phyloP scores from a whole-genome alignment of 139 green algal genomes.

The Eudorina sp. region DNA sequence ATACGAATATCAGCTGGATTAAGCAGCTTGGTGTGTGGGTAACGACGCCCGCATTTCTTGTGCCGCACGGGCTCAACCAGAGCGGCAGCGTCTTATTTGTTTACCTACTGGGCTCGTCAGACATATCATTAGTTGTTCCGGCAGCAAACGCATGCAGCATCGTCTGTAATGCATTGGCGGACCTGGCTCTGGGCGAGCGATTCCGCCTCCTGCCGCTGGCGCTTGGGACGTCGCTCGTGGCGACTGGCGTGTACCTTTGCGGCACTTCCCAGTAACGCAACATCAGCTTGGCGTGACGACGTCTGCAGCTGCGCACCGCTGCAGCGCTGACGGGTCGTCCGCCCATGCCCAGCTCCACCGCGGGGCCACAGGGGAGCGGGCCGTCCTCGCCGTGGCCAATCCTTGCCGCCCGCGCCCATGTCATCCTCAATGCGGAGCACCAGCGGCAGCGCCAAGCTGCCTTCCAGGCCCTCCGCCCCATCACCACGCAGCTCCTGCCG shows the following conservation, averaged over 20 bases:
- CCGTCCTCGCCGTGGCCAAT: too few relatives aligned
- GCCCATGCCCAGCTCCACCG: too few relatives aligned
- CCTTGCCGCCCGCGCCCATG: too few relatives aligned
- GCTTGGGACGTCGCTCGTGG: slow-evolving; percentile 68
- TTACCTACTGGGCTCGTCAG: slow-evolving; percentile 55
- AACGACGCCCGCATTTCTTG: slow-evolving; percentile 41
- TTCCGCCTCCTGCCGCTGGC: slow-evolving; percentile 52
- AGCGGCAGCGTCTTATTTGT: slow-evolving; percentile 70
- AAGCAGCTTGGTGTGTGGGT: slow-evolving; percentile 7
- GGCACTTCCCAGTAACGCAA: neutral
- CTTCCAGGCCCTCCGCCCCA: slow-evolving; percentile 73
- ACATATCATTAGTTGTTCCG: slow-evolving; percentile 72
- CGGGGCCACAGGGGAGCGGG: too few relatives aligned
- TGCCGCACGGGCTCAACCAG: slow-evolving; percentile 67
- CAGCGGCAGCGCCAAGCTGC: slow-evolving; percentile 28
- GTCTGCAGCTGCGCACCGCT: too few relatives aligned
- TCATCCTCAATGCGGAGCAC: neutral
- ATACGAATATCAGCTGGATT: neutral
- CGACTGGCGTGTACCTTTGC: slow-evolving; percentile 77
- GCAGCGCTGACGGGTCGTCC: too few relatives aligned
- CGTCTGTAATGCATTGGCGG: slow-evolving; percentile 72
- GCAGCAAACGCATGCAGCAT: slow-evolving; percentile 81
- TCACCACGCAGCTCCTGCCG: slow-evolving; percentile 75
- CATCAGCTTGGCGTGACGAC: too few relatives aligned
- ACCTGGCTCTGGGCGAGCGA: slow-evolving; percentile 74